Percentiles rank a stretch among this genome's conserved stretches.
phyloP scores from a whole-genome alignment of 257 asterid species.

The Prunella vulgaris region DNA sequence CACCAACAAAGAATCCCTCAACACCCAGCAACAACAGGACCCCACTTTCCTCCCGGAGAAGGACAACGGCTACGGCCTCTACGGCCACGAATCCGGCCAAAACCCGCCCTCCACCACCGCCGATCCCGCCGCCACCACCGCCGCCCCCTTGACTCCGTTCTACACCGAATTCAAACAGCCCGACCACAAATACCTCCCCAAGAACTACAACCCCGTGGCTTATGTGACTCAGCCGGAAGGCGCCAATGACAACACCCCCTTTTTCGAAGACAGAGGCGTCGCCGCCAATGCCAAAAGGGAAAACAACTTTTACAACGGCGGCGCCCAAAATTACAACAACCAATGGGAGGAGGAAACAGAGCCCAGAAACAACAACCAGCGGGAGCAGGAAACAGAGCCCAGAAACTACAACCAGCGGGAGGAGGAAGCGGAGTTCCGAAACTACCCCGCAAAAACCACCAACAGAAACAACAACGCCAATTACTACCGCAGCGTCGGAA shows the following conservation, averaged over 20 bases:
- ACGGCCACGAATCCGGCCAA: slow-evolving; percentile 65
- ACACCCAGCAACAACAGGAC: slow-evolving; percentile 29
- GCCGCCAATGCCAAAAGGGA: not conserved
- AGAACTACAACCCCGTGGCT: slow-evolving; percentile 73
- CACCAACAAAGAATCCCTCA: slow-evolving; percentile 16
- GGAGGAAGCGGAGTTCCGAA: slow-evolving; percentile 24
- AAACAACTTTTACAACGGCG: slow-evolving; percentile 11
- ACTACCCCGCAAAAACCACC: not conserved
- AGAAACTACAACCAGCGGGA: slow-evolving; percentile 19
- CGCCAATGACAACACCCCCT: slow-evolving; percentile 11
- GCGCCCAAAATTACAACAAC: slow-evolving; percentile 16
- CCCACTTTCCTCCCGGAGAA: slow-evolving; percentile 57
- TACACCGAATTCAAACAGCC: slow-evolving; percentile 18
- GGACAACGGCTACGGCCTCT: slow-evolving; percentile 68
- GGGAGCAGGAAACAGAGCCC: slow-evolving; percentile 20
- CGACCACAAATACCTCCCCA: slow-evolving; percentile 53
- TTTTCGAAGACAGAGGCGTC: slow-evolving; percentile 19
- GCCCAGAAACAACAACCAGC: slow-evolving; percentile 21
- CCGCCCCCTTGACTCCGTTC: slow-evolving; percentile 9
- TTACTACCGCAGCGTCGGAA: slow-evolving; percentile 23
- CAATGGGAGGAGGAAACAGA: slow-evolving; percentile 21
- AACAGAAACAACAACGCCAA: not conserved
- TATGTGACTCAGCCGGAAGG: slow-evolving; percentile 59
- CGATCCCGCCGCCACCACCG: slow-evolving; percentile 6
- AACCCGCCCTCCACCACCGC: slow-evolving; percentile 59